phyloP scores from a whole-genome alignment of 768 basidiomycete species.

The Trichaptum fuscoviolaceum region DNA sequence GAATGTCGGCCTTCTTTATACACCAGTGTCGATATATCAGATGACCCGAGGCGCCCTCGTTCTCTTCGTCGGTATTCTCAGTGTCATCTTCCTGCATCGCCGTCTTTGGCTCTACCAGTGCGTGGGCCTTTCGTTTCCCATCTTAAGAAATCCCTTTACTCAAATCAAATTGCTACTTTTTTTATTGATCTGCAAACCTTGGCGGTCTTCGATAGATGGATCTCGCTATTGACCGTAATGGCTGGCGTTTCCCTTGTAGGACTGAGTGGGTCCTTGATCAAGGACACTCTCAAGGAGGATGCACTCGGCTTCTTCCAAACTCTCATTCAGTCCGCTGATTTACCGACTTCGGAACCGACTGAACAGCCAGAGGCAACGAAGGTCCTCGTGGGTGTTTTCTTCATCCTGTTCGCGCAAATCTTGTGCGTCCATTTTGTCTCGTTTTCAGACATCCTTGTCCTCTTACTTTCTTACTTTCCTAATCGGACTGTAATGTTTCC shows the following conservation, averaged over 20 bases:
- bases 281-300: slow-evolving; percentile 57
- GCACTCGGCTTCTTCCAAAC: slow-evolving; percentile 25
- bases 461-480: slow-evolving; percentile 8
- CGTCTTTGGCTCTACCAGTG: slow-evolving; percentile 86
- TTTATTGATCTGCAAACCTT: slow-evolving; percentile 9
- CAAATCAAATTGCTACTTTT: slow-evolving; percentile 8
- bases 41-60: slow-evolving; percentile 94
- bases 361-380: slow-evolving; percentile 61
- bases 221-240: slow-evolving; percentile 86
- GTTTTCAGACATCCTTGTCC: slow-evolving; percentile 7
- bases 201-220: slow-evolving; percentile 55
- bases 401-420: slow-evolving; percentile 90
- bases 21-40: slow-evolving; percentile 96
- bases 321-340: slow-evolving; percentile 21
- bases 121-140: slow-evolving; percentile 16
- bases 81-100: slow-evolving; percentile 85
- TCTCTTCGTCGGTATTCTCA: slow-evolving; percentile 87
- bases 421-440: slow-evolving; percentile 45
- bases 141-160: slow-evolving; percentile 6
- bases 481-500: slow-evolving; percentile 8
- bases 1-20: slow-evolving; percentile 94
- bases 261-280: slow-evolving; percentile 82
- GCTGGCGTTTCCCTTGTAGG: slow-evolving; percentile 80
- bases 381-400: slow-evolving; percentile 81
- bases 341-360: slow-evolving; percentile 37